phyloP scores from a whole-genome alignment of 345 rosid species.

The Eucalyptus curtisii region DNA sequence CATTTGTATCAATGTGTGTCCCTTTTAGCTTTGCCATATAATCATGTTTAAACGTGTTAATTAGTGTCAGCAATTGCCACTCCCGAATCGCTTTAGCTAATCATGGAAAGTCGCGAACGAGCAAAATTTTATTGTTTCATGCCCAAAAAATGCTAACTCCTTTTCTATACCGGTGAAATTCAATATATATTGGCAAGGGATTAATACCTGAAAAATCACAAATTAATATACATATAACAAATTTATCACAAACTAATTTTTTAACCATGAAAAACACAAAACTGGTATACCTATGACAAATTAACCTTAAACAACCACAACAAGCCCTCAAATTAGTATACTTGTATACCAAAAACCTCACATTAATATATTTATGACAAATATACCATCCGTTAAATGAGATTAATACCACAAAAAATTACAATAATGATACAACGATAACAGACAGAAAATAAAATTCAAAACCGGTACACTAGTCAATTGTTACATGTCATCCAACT shows the following conservation, averaged over 20 bases:
- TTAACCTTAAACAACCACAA: too few species aligned
- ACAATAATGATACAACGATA: too few species aligned
- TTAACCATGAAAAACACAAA: too few species aligned
- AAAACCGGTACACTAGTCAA: fast-evolving
- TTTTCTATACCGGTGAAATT: background rate
- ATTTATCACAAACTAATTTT: too few species aligned
- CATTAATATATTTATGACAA: too few species aligned
- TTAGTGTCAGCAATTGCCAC: background rate
- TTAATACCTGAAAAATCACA: too few species aligned
- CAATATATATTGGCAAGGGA: too few species aligned
- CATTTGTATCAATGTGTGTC: background rate
- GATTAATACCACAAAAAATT: too few species aligned
- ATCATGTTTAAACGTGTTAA: background rate
- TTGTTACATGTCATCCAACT: fast-evolving
- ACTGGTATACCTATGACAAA: fast-evolving
- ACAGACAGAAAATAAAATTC: too few species aligned
- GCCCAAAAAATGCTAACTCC: background rate
- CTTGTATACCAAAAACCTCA: too few species aligned
- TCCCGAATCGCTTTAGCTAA: background rate
- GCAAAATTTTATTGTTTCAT: background rate
- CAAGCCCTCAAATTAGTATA: too few species aligned
- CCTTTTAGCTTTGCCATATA: background rate
- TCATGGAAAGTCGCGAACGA: background rate
- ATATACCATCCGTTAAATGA: too few species aligned
- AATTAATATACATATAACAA: fast-evolving